Evolutionary conservation across 768 basidiomycete species (phyloP), one percentile per base, ranked within the genome.

Genomic region (Tulasnella sp.): DNA sequence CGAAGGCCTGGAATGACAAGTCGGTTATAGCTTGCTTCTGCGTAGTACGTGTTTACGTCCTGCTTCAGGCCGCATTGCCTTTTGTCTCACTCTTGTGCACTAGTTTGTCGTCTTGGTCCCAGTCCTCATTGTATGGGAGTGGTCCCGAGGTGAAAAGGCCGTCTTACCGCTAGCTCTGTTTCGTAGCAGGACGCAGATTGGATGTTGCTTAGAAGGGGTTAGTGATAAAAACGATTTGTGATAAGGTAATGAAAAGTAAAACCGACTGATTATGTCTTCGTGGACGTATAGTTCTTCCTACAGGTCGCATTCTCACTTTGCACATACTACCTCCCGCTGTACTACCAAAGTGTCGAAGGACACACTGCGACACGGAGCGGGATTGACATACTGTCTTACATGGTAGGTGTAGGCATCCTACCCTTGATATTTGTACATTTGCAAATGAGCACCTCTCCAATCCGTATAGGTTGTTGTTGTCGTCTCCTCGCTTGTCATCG

Each of bases 151-250:
- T 44, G 70, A 73, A 15, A 44, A 63, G n/a, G 72, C 72, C 3
- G 69, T 74, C 66, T 68, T 76, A 45, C 70, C 70, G 15, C 59
- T 72, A 22, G 12, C 19, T 4, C 64, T 73, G 41, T 68, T 75
- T 60, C 64, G 63, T 43, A 64, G 66, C n/a, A 62, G 71, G 19
- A 70, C 68, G 12, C 64, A 66, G 54, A 52, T 71, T 41, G 69
- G 69, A 4, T 60, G 64, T 10, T 65, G 66, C 49, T 56, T 65
- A 63, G 59, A 66, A 65, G 65, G 67, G 15, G 43, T 58, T n/a
- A 29, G 55, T 29, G 27, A 7, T 5, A 27, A 4, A 64, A 19
- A 24, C 50, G n/a, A n/a, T n/a, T n/a, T n/a, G n/a, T n/a, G n/a
- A n/a, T n/a, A n/a, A n/a, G n/a, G n/a, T n/a, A n/a, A n/a, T n/a